Conservation (phyloP, 305 asterid species). For the Striga hermonthica region DNA sequence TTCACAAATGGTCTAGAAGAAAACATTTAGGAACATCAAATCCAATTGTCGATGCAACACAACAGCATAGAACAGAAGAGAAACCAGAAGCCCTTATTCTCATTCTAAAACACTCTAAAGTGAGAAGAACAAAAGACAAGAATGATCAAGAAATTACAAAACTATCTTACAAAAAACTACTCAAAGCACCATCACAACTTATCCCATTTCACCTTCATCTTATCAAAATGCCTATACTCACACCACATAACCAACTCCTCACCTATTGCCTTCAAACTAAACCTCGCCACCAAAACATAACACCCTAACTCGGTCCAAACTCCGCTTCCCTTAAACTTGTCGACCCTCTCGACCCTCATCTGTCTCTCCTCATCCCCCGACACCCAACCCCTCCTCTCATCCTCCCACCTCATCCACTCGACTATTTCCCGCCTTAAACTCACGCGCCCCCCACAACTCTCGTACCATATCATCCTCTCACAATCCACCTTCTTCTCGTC, state of each 20-base stretch:
- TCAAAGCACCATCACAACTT: constrained; percentile 5
- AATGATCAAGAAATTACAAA: no score
- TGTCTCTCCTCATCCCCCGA: constrained; percentile 31
- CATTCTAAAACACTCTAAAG: no score
- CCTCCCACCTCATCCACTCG: constrained; percentile 59
- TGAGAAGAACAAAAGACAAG: no score
- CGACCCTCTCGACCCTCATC: constrained; percentile 34
- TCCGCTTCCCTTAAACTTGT: constrained; percentile 31
- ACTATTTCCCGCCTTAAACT: constrained; percentile 49
- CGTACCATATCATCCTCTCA: constrained; percentile 43
- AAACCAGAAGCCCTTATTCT: no score
- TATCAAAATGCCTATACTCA: constrained; percentile 41
- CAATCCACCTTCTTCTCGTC: constrained; percentile 23
- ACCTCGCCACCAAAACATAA: constrained; percentile 60
- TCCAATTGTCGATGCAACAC: no score
- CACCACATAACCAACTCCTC: constrained; percentile 40
- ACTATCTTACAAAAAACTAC: no score
- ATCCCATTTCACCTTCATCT: constrained; percentile 39
- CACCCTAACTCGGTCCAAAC: constrained; percentile 46
- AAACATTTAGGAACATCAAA: no score
- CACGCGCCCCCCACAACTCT: constrained; percentile 29
- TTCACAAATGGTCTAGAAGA: no score
- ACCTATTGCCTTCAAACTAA: constrained; percentile 48
- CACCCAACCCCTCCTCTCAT: constrained; percentile 54
- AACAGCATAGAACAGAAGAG: no score